phyloP scores from a whole-genome alignment of 2,329 filamentous ascomycete genomes.

The Ceratocystis destructans region DNA sequence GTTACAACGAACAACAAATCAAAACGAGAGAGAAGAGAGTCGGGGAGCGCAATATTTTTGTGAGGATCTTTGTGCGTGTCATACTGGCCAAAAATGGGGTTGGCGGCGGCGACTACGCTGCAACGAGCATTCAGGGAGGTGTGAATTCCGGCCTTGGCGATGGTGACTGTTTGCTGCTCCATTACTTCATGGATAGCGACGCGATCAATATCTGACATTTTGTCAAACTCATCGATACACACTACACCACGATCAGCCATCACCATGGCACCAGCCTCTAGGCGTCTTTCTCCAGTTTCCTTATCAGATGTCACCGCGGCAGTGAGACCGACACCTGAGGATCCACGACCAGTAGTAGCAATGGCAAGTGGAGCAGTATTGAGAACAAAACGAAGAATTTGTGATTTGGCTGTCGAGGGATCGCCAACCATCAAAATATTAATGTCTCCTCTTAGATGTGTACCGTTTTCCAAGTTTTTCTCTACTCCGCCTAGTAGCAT shows the following conservation, averaged over 20 bases:
- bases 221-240: constrained; percentile 98
- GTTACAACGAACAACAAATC: constrained; percentile 96
- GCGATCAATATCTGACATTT: constrained; percentile 97
- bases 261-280: constrained; percentile 98
- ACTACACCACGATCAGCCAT: constrained; percentile 93
- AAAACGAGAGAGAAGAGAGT: constrained; percentile 94
- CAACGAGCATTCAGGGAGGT: constrained; percentile 93
- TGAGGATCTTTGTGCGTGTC: constrained; percentile 97
- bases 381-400: constrained; percentile 86
- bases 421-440: constrained; percentile 99
- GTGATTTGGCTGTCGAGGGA: constrained; percentile 96
- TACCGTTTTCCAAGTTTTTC: constrained; percentile 97
- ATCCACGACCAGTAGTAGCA: constrained; percentile 90
- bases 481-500: constrained; percentile 94
- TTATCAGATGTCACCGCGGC: constrained; percentile 94
- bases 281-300: constrained; percentile 84
- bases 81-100: constrained; percentile 96
- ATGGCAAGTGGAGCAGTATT: constrained; percentile 95
- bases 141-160: constrained; percentile 96
- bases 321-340: constrained; percentile 93
- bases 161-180: constrained; percentile 99
- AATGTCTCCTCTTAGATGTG: constrained; percentile 94
- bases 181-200: constrained; percentile 99
- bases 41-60: constrained; percentile 93
- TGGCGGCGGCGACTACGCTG: constrained; percentile 90